Evolutionary conservation across 2,329 filamentous ascomycete genomes (phyloP), one percentile per base, ranked within the genome.

Genomic region (Ceratocystis eucalypticola): DNA sequence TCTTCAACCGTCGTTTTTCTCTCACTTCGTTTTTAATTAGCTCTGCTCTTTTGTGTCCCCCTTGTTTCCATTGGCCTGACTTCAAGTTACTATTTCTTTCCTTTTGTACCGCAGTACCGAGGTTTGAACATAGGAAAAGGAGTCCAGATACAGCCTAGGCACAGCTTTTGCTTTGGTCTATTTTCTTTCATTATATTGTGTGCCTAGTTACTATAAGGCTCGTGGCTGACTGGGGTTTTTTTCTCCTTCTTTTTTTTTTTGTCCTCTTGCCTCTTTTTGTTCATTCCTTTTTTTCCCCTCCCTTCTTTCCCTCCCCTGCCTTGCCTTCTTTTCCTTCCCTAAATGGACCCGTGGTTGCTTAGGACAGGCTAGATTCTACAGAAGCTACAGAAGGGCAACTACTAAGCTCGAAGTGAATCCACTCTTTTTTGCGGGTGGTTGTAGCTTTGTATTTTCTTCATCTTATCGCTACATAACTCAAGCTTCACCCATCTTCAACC

Each of bases 391-490:
- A 61, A 17, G 57, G 41, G 59, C 33, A 37, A 61, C 59, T 44
- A 61, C 15, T 44, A 48, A 46, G 44, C 7, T 46, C 50, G 61
- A 63, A 37, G 4, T 59, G 50, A 65, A 46, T 53, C 64, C 50
- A 65, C 64, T 59, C n/a, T 30, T 63, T 63, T 63, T 63, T 63
- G 41, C 20, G 20, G 12, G 61, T 63, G 61, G 61, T 48, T 63
- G 61, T 30, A 63, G 61, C 64, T 65, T 65, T 44, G 25, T 55
- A 37, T 61, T 57, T 61, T 65, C 64, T 65, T 65, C 64, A 66
- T 66, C 65, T 66, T 62, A 66, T 66, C 44, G 57, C 55, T 62
- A 62, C 64, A 62, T 45, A 66, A 55, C 65, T 41, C 30, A 55
- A 25, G 41, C 10, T 61, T 61, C n/a, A 41, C 12, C 37, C 37